Conservation (phyloP, 257 asterid genomes). For the Craterostigma plantagineum region DNA sequence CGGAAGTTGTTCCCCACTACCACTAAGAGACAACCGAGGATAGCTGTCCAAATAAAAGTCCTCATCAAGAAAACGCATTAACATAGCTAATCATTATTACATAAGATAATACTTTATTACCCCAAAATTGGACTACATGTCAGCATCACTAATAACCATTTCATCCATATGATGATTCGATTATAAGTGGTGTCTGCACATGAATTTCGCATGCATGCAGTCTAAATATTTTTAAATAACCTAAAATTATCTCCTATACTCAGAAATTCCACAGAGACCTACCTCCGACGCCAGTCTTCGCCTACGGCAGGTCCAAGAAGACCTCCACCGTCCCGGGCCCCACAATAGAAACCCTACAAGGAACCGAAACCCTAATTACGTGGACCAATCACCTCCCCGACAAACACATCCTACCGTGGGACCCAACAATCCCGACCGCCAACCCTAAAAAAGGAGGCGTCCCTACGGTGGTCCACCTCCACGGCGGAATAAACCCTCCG, state of each 20-base stretch:
- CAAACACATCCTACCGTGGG: constrained; percentile 79
- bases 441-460: constrained; percentile 34
- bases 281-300: constrained; percentile 51
- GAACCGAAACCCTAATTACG: constrained; percentile 25
- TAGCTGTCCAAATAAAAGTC: too few species aligned
- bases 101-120: background rate
- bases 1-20: too few species aligned
- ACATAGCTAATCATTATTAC: too few species aligned
- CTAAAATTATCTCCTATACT: too few species aligned
- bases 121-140: constrained; percentile 12
- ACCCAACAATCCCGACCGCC: constrained; percentile 68
- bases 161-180: too few species aligned
- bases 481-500: constrained; percentile 61
- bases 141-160: constrained; percentile 12
- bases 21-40: too few species aligned
- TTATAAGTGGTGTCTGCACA: too few species aligned
- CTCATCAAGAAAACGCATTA: too few species aligned
- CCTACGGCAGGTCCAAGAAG: constrained; percentile 37
- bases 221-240: too few species aligned
- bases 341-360: constrained; percentile 63
- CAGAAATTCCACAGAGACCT: constrained; percentile 82
- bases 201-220: too few species aligned
- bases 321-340: constrained; percentile 79
- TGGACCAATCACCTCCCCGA: constrained; percentile 67
- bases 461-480: constrained; percentile 85